phyloP scores from a whole-genome alignment of 78 protist species.

The Bigelowiella natans region DNA sequence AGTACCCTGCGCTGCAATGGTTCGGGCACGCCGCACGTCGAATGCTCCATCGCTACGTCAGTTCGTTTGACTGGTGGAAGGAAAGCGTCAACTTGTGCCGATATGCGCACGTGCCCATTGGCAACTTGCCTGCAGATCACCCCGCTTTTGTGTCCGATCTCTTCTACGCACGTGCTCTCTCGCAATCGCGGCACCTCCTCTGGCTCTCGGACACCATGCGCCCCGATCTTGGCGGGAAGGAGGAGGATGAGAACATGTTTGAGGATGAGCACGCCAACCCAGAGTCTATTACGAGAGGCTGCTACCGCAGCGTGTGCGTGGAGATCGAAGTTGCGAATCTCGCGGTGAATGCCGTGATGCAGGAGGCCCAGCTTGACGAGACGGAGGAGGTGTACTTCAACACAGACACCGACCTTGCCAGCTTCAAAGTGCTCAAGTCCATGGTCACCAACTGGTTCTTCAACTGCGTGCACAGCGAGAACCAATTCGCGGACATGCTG shows the following conservation, averaged over 20 bases:
- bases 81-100: conserved; percentile 23
- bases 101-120: conserved; percentile 62
- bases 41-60: not conserved
- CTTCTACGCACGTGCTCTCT: conserved; percentile 21
- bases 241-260: conserved; percentile 54
- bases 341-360: conserved; percentile 63
- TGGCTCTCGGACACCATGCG: conserved; percentile 55
- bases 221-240: conserved; percentile 77
- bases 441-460: conserved; percentile 50
- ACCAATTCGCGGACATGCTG: conserved; percentile 39
- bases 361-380: conserved; percentile 31
- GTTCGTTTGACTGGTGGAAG: not conserved
- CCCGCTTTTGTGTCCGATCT: conserved; percentile 35
- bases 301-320: conserved; percentile 54
- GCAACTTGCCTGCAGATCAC: conserved; percentile 54
- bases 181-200: conserved; percentile 23
- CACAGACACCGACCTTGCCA: not conserved
- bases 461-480: not conserved
- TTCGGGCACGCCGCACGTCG: not conserved
- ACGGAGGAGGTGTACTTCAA: not conserved
- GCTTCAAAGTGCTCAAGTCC: conserved; percentile 38
- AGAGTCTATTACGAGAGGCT: conserved; percentile 38
- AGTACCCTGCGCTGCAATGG: not conserved
- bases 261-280: not conserved
- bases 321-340: conserved; percentile 49